Evolutionary conservation across 805 yeast genomes (phyloP), one percentile per base, ranked within the genome.

Genomic region (Yamadazyma insecticola): DNA sequence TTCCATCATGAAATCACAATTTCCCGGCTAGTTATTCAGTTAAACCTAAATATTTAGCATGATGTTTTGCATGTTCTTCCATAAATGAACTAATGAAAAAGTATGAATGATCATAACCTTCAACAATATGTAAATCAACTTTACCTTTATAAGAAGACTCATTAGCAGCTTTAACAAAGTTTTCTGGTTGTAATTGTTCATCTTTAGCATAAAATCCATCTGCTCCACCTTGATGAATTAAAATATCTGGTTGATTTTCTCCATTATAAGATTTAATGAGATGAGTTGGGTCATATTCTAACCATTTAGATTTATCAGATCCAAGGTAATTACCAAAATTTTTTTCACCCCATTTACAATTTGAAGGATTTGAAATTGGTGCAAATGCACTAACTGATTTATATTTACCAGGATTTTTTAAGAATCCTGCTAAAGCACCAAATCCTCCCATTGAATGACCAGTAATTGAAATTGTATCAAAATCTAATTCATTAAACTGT

Each of bases 381-480:
- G 97, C 75, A 62, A 90, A 90, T 0, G 96, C 97, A 36, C 86
- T 75, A 24, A 84, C 89, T 1, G 92, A 78, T 52, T 74, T 74
- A 66, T 82, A 90, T 47, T 65, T 67, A 1, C 78, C 81, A 1
- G 89, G 85, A 53, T 82, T 76, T 40, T 70, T 74, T 37, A 90
- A 60, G 43, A 68, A 73, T 11, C 74, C 71, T 38, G 81, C 63
- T 38, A 90, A 59, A 0, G 98, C 95, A 35, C 97, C 98, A 53
- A 74, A 86, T 1, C 98, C 98, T 30, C 98, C 98, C 97, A 92
- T 92, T 1, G 98, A 92, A 57, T 92, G 97, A 26, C 98, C 98
- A n/a, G 92, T 78, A 43, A 90, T 76, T 13, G 90, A 74, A 30
- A 78, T 70, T 24, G 73, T 79, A 23, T 60, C 53, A 40, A 81